Evolutionary conservation across 2,329 filamentous ascomycete genomes (phyloP), one percentile per base, ranked within the genome.

Genomic region (Hypoxylon sp.): DNA sequence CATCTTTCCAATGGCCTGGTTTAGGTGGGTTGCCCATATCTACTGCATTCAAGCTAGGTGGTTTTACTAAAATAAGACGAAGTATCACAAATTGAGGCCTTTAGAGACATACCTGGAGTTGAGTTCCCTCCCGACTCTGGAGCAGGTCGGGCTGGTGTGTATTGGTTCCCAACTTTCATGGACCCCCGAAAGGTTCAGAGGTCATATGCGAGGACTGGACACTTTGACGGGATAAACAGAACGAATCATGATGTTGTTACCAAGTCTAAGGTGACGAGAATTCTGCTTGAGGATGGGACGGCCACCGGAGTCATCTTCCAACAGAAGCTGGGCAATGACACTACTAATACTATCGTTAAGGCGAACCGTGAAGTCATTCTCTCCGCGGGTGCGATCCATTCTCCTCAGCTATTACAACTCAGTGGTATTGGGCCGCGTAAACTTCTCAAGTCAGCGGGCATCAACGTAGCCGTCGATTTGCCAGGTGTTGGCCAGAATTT

Each of bases 401-500:
- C 75, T 8, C 80, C 80, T 0, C 77, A 80, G 54, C 47, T 81
- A 1, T 63, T 82, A 24, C 77, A 80, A 70, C 75, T 76, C 14
- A 81, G 79, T 50, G 80, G 80, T 5, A 74, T 82, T 22, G 81
- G 81, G 11, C 80, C 82, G 10, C 77, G 76, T 6, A 75, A 78
- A 19, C 74, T 87, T 13, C 81, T 88, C 2, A 71, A 79, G n/a
- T 75, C 77, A 9, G 80, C 80, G 5, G 82, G 81, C 1, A 81
- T 87, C 29, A 75, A 80, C 6, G 76, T 77, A 1, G 63, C 81
- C 5, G 77, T 84, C 37, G 79, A 84, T 52, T 77, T 85, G 14
- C 80, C 82, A 3, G 81, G 82, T 2, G 84, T 87, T 3, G 84
- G 84, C 3, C 78, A 83, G 55, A 83, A 85, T 66, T 82, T 85